These are phyloP conservation scores for Tephrocybe sp. DNA, from an alignment of 768 basidiomycete genomes.

Conservation along the genomic window DNA sequence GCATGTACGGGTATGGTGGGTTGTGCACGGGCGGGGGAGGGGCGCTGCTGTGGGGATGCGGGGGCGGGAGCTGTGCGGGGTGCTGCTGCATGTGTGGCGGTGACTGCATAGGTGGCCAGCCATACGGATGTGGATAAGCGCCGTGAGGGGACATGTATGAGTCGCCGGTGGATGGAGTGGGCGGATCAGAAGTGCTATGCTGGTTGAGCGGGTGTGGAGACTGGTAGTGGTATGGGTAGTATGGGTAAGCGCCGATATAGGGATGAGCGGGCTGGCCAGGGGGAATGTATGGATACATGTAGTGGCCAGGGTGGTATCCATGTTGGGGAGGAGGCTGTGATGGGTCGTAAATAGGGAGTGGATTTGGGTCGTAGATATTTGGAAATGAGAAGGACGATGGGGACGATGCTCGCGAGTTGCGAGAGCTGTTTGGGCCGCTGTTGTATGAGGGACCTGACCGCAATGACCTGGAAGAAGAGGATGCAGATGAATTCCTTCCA, in stretches of 20 bases:
- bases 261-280: constrained; percentile 40
- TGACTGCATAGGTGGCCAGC: constrained; percentile 35
- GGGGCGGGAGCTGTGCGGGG: constrained; percentile 30
- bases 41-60: constrained; percentile 23
- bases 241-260: constrained; percentile 41
- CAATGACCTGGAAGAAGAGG: constrained; percentile 62
- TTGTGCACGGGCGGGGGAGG: constrained; percentile 29
- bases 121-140: constrained; percentile 34
- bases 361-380: constrained; percentile 56
- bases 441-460: constrained; percentile 54
- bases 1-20: constrained; percentile 35
- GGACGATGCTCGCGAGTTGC: constrained; percentile 72
- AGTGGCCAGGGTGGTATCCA: constrained; percentile 48
- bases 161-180: constrained; percentile 30
- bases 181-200: constrained; percentile 32
- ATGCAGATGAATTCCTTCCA: constrained; percentile 43
- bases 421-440: constrained; percentile 59
- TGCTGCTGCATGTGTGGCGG: constrained; percentile 32
- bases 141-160: constrained; percentile 27
- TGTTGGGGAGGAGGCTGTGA: constrained; percentile 41
- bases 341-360: constrained; percentile 46
- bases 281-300: constrained; percentile 51
- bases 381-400: constrained; percentile 72
- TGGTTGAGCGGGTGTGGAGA: constrained; percentile 33
- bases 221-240: constrained; percentile 40